Evolutionary conservation across 2,329 filamentous ascomycete genomes (phyloP).

Genomic region (Curvularia eragrostidis): DNA sequence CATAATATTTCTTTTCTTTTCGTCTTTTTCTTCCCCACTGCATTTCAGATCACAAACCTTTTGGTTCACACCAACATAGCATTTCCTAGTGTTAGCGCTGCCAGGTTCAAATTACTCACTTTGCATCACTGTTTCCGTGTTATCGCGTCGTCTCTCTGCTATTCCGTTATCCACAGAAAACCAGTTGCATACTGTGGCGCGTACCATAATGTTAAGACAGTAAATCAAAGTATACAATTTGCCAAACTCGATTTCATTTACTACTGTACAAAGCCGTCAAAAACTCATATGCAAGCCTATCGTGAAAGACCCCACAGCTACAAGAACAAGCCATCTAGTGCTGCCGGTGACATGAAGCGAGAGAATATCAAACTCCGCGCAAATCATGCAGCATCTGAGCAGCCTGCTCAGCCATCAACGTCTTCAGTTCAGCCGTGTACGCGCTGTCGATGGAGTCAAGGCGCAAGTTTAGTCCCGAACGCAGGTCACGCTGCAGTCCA

Average conservation of each 20-base stretch:
- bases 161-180: not conserved
- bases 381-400: not conserved
- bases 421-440: slow-evolving; percentile 15
- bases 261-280: not conserved
- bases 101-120: not conserved
- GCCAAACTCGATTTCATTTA: not conserved
- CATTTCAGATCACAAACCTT: not conserved
- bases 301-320: not conserved
- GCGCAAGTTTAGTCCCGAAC: slow-evolving; percentile 21
- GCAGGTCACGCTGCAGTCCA: slow-evolving; percentile 4
- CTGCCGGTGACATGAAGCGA: not conserved
- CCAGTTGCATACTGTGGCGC: not conserved
- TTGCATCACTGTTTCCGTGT: not conserved
- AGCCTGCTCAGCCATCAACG: slow-evolving; percentile 11
- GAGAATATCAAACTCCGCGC: not conserved
- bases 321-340: no score
- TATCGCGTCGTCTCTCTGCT: not conserved
- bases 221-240: not conserved
- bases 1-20: slow-evolving; percentile 22
- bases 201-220: not conserved
- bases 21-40: not conserved
- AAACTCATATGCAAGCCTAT: not conserved
- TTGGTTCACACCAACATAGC: not conserved
- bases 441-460: slow-evolving; percentile 19
- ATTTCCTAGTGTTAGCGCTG: slow-evolving; percentile 6